Evolutionary conservation across 2,329 filamentous ascomycete genomes (phyloP), one percentile per base, ranked within the genome.

Genomic region (Colletotrichum cuscutae): DNA sequence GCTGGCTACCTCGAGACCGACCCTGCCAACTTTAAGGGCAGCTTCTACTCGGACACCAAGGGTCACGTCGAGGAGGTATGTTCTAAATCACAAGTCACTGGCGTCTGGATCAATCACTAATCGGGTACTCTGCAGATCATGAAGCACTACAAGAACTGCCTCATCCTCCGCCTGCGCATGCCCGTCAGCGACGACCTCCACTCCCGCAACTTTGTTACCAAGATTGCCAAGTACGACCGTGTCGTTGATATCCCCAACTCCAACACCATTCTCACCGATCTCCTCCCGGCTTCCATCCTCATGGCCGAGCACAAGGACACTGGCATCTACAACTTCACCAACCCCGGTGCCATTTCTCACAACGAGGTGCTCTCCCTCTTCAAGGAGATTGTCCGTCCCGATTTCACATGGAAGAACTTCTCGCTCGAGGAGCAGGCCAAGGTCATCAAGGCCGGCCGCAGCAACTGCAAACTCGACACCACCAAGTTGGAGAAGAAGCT

Each of bases 321-420:
- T 1, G 91, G 91, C 22, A 84, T 93, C 76, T 92, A 90, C 82
- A 93, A 93, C 83, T 92, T 93, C 80, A 92, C 90, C 73, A 93
- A 93, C 82, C 91, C 91, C 0, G 91, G 91, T 13, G 89, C 90
- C 75, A 92, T 93, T 79, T 91, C 89, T n/a, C 91, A 93, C 82
- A 93, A 93, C 80, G 90, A 93, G 81, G 90, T 93, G 7, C 84
- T 93, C 52, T 76, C 82, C 2, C 82, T 93, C 54, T 92, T 92
- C 82, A 88, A 87, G 77, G 86, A 92, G 74, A 89, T 91, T 75
- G 87, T 93, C 49, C 86, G 90, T 53, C 91, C 91, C 1, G 79
- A 78, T 32, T 89, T 91, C 76, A 85, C 84, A 53, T 93, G 90
- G 89, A 86, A 88, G 83, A 93, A 92, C 83, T 93, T 93, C 78